Conservation (phyloP, 2,329 filamentous ascomycete species). For the Blastomyces emzantsi region DNA sequence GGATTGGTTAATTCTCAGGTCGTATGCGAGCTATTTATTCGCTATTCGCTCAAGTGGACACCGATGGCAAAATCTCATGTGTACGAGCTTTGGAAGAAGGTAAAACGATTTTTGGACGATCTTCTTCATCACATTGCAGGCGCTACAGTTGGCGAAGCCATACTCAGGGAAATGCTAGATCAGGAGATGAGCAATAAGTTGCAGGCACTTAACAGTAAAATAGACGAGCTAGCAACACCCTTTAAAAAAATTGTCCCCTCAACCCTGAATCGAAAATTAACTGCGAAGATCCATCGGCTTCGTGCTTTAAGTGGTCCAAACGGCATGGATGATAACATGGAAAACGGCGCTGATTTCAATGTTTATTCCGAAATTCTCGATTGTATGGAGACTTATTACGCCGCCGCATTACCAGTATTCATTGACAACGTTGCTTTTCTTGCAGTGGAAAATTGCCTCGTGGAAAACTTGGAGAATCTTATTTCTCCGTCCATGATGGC, state of each 20-base stretch:
- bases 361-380: constrained; percentile 18
- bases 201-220: constrained; percentile 17
- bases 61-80: constrained; percentile 21
- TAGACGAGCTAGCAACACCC: constrained; percentile 19
- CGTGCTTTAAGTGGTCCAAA: constrained; percentile 8
- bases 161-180: constrained; percentile 19
- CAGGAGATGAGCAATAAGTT: constrained; percentile 16
- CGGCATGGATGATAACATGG: constrained; percentile 7
- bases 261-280: constrained; percentile 16
- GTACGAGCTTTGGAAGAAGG: constrained; percentile 17
- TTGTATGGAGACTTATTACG: constrained; percentile 21
- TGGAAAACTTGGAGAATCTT: constrained; percentile 27
- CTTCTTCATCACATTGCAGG: constrained; percentile 19
- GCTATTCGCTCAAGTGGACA: constrained; percentile 31
- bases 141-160: constrained; percentile 13
- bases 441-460: constrained; percentile 32
- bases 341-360: constrained; percentile 10
- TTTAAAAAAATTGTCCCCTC: constrained; percentile 17
- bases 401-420: constrained; percentile 26
- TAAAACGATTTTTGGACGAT: constrained; percentile 17
- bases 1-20: constrained; percentile 35
- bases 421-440: constrained; percentile 31
- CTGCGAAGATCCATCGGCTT: constrained; percentile 11
- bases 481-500: constrained; percentile 26
- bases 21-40: constrained; percentile 35